Percentiles rank a stretch among this genome's conserved stretches.
These are phyloP conservation scores for Termitomyces sp. DNA, from an alignment of 768 basidiomycete genomes.

Conservation along the genomic window DNA sequence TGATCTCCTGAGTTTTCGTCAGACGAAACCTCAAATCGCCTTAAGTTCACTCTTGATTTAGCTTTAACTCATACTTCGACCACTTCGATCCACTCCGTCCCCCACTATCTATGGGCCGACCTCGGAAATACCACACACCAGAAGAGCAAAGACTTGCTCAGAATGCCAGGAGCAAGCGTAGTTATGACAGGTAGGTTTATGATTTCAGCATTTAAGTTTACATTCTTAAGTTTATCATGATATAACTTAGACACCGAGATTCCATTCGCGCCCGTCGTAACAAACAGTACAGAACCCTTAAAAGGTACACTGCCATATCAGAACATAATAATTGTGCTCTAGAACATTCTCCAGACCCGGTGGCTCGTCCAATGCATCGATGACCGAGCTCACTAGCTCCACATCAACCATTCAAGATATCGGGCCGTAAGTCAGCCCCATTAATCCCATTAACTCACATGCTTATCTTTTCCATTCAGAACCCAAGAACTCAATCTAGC, in stretches of 20 bases:
- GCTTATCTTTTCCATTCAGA: background rate
- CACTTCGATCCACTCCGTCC: background rate
- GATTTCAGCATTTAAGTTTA: background rate
- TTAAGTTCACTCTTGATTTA: background rate
- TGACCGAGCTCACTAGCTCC: background rate
- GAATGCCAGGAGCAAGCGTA: slow-evolving; percentile 1
- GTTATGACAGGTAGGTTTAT: background rate
- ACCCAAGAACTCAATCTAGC: background rate
- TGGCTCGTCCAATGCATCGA: too few relatives aligned
- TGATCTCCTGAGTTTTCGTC: background rate
- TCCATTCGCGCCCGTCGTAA: background rate
- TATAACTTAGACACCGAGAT: background rate
- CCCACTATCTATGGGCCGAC: background rate
- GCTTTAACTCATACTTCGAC: background rate
- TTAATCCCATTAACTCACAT: too few relatives aligned
- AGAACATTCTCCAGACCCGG: too few relatives aligned
- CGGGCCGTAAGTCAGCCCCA: too few relatives aligned
- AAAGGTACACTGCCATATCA: background rate
- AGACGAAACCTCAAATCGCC: background rate
- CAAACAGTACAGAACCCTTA: background rate
- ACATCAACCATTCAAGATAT: background rate
- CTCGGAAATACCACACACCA: background rate
- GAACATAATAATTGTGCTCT: too few relatives aligned
- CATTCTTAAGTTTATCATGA: too few relatives aligned
- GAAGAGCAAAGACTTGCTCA: background rate